A percentile compares a stretch with the other conserved stretches of the same genome.
phyloP scores from a whole-genome alignment of 495 filamentous ascomycete species.

The Chlorociboria aeruginascens region DNA sequence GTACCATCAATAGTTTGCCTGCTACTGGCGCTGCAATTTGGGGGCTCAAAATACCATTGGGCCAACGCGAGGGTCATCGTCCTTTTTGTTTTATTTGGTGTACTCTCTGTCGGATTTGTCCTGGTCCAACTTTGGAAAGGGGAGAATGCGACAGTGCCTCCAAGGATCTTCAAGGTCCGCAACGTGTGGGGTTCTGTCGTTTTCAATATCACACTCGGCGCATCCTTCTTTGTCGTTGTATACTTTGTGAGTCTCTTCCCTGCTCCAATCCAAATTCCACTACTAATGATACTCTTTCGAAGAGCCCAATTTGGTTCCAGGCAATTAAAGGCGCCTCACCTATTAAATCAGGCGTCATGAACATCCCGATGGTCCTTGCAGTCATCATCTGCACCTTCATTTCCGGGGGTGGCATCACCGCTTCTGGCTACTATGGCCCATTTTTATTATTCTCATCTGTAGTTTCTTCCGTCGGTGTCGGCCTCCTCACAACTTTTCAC shows the following conservation, averaged over 20 bases:
- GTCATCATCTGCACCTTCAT: conserved; percentile 49
- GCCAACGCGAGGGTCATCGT: conserved; percentile 5
- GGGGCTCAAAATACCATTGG: conserved; percentile 36
- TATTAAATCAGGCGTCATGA: conserved; percentile 54
- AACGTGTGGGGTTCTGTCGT: neutral
- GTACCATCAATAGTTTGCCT: conserved; percentile 25
- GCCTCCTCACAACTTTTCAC: conserved; percentile 52
- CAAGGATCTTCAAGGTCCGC: neutral
- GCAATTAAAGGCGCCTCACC: conserved; percentile 46
- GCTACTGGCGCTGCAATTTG: conserved; percentile 39
- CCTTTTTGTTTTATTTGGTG: neutral
- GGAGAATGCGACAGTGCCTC: conserved; percentile 27
- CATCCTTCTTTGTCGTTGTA: neutral
- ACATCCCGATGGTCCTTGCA: conserved; percentile 59
- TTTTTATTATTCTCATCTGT: conserved; percentile 53
- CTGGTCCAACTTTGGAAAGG: conserved; percentile 43
- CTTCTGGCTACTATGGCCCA: conserved; percentile 64
- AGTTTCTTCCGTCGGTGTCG: conserved; percentile 52
- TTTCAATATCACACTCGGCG: conserved; percentile 5
- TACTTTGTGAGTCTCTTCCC: conserved; percentile 24
- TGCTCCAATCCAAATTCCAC: conserved; percentile 21
- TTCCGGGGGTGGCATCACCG: conserved; percentile 45
- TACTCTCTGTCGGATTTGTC: conserved; percentile 38
- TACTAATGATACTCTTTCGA: conserved; percentile 60
- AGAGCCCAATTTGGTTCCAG: conserved; percentile 71